Evolutionary conservation across 306 rosid species (phyloP).

Genomic region (Fragaria ananassa): DNA sequence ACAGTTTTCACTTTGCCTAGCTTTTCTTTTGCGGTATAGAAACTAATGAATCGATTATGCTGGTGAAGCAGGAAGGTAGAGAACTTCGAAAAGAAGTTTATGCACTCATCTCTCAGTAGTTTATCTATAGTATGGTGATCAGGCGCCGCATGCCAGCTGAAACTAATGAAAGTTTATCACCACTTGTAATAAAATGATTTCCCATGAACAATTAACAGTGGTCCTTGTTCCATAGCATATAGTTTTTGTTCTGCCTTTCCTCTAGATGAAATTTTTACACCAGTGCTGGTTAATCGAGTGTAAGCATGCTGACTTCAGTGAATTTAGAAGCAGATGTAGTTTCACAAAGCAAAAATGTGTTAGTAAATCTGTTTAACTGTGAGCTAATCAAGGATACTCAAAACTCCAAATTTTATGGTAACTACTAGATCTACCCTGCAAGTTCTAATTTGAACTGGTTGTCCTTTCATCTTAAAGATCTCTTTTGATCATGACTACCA

Average conservation of each 20-base stretch:
- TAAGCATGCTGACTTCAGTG: neutral
- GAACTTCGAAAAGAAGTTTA: neutral
- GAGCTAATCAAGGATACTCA: neutral
- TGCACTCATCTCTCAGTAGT: neutral
- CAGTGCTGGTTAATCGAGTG: neutral
- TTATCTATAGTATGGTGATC: neutral
- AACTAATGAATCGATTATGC: neutral
- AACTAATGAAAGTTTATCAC: neutral
- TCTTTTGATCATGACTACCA: conserved; percentile 63
- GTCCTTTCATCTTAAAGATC: conserved; percentile 22
- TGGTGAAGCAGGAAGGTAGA: neutral
- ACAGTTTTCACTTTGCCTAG: neutral
- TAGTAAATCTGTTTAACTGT: neutral
- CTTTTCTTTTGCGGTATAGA: neutral
- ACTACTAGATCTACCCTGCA: conserved; percentile 18
- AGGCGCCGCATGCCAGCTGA: conserved; percentile 1
- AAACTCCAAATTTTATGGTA: neutral
- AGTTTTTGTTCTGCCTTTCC: neutral
- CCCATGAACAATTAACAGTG: neutral
- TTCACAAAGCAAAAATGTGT: neutral
- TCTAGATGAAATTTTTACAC: neutral
- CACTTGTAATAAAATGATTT: neutral
- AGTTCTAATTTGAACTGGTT: conserved; percentile 6
- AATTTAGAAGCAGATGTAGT: neutral
- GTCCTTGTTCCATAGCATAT: neutral